Base-by-base conservation (phyloP, 2,329 filamentous ascomycete species). In the Nigrospora osmanthi region DNA sequence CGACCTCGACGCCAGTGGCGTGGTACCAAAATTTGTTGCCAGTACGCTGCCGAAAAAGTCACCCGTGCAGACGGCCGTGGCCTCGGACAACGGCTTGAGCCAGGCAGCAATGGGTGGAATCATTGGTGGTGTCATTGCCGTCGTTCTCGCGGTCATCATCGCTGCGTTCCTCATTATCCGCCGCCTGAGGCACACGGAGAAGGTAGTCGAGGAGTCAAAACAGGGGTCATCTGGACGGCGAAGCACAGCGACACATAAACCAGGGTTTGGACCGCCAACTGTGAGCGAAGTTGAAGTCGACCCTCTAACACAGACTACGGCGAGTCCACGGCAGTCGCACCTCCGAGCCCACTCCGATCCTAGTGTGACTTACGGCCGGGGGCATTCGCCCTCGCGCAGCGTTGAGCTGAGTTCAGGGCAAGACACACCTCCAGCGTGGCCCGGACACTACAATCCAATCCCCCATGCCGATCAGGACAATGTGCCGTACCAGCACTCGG, bases 71-170 rank as follows among this genome's bases (percentile, higher is more conserved):
- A 57, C 59, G 1, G 51, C 54, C 16, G 51, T 49, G 10, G 54
- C 61, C 37, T 52, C 58, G n/a, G 43, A 33, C 31, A 52, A 58
- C 17, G 61, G 65, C 12, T 59, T 75, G 17, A 65, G 67, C 6
- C 58, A 53, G 0, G 64, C 58, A 1, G 63, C 70, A 23, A 60
- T 81, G 3, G 76, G 71, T 3, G 78, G 77, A 2, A 76, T 80
- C 17, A 66, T 80, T 32, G 72, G 68, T 2, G 76, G 73, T 1
- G 70, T 70, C 12, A 60, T 75, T 3, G 66, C 64, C 0, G 55
- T 80, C 11, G 59, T 81, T 2, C 45, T 75, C 1, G 60, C 71
- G 23, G 64, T 79, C 11, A 35, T 80, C 6, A 59, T 67, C 3
- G 67, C 67, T 0, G 64, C 74, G 2, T 71, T 65, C 47, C 59